These are phyloP conservation scores for Mortierella claussenii DNA, from an alignment of 192 early-diverging fungal genomes.

Conservation along the genomic window DNA sequence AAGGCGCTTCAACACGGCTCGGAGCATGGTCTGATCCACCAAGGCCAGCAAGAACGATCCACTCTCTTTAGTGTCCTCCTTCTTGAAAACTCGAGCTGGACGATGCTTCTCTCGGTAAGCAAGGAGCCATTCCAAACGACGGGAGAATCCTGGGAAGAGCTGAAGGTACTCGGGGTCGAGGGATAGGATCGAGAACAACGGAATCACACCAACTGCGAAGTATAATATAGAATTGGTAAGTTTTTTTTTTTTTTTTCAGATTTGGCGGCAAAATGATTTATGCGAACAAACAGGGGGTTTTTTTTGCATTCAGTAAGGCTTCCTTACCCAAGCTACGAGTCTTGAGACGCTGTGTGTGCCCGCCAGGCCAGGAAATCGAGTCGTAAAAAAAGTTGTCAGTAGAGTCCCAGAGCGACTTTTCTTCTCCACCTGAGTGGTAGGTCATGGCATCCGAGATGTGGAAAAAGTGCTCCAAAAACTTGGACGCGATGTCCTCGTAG, in stretches of 20 bases:
- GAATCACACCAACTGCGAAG: constrained; percentile 57
- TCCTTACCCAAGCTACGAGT: constrained; percentile 58
- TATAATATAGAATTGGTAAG: neutral
- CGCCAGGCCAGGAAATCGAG: constrained; percentile 58
- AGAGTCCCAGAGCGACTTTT: constrained; percentile 56
- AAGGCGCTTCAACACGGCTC: constrained; percentile 50
- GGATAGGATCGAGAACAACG: constrained; percentile 54
- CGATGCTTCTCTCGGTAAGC: constrained; percentile 36
- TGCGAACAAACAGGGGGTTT: too few relatives aligned
- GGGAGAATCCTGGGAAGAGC: constrained; percentile 41
- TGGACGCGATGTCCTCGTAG: constrained; percentile 62
- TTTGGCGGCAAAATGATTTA: too few relatives aligned
- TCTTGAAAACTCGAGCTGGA: constrained; percentile 26
- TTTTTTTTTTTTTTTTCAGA: neutral
- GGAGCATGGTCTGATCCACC: constrained; percentile 55
- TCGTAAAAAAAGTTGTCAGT: constrained; percentile 66
- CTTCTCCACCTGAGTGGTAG: constrained; percentile 39
- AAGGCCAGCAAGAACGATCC: constrained; percentile 52
- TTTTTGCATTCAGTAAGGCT: too few relatives aligned
- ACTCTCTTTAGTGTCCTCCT: constrained; percentile 38
- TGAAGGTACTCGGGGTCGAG: constrained; percentile 57
- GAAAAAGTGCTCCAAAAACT: constrained; percentile 68
- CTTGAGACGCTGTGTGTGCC: constrained; percentile 56
- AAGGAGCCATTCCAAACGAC: constrained; percentile 33
- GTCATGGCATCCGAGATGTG: constrained; percentile 68